Conservation (phyloP, 208 protist genomes). For the Vickermania spadyakhi region DNA sequence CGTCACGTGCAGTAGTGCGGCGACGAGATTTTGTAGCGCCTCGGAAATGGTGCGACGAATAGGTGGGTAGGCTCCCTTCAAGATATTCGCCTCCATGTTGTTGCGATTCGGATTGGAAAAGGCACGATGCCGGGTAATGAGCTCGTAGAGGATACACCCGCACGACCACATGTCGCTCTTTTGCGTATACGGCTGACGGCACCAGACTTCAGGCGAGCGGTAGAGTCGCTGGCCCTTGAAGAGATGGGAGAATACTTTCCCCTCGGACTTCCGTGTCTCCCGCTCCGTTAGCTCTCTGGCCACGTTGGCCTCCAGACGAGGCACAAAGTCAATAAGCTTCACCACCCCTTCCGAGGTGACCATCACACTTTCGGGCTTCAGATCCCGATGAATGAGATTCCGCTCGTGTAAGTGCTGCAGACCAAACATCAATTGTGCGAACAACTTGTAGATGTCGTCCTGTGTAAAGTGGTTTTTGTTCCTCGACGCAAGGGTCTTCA, state of each 20-base stretch:
- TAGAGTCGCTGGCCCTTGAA: constrained; percentile 37
- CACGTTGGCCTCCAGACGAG: constrained; percentile 18
- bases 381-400: constrained; percentile 80
- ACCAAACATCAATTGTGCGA: constrained; percentile 14
- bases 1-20: not conserved
- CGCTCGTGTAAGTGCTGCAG: constrained; percentile 1
- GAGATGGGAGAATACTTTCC: not conserved
- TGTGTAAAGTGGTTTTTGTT: constrained; percentile 9
- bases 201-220: constrained; percentile 49
- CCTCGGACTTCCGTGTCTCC: constrained; percentile 16
- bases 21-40: not conserved
- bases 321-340: constrained; percentile 11
- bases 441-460: constrained; percentile 12
- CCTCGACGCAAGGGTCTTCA: not conserved
- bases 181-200: constrained; percentile 37
- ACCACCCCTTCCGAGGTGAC: constrained; percentile 9
- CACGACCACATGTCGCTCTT: constrained; percentile 72
- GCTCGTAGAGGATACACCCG: constrained; percentile 68
- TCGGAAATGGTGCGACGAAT: not conserved
- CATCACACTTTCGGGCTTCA: constrained; percentile 89
- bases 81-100: not conserved
- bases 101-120: not conserved
- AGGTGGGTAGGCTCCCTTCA: not conserved
- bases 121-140: constrained; percentile 28
- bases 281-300: constrained; percentile 20